These are phyloP conservation scores for Gossypium longicalyx DNA, from an alignment of 345 rosid species.

Conservation along the genomic window DNA sequence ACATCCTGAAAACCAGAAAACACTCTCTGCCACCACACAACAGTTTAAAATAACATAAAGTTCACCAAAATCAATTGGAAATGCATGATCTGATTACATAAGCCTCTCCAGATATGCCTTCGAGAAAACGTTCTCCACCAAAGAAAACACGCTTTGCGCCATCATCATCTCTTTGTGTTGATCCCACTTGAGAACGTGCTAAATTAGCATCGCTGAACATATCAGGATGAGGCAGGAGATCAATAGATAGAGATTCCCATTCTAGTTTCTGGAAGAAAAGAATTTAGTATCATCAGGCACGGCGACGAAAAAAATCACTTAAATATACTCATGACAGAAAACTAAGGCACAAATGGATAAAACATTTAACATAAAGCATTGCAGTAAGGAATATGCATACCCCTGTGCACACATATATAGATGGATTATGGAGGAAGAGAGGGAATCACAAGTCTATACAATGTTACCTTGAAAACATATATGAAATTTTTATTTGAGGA, in stretches of 20 bases:
- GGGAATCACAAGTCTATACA: background rate
- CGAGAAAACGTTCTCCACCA: slow-evolving; percentile 97
- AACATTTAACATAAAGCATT: background rate
- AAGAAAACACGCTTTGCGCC: slow-evolving; percentile 98
- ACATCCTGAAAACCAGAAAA: background rate
- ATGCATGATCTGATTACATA: slow-evolving; percentile 51
- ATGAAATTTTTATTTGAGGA: slow-evolving; percentile 66
- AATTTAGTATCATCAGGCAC: slow-evolving; percentile 29
- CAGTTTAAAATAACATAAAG: slow-evolving; percentile 14
- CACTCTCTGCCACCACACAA: slow-evolving; percentile 9
- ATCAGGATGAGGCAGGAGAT: slow-evolving; percentile 99
- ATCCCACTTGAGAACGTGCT: slow-evolving; percentile 59
- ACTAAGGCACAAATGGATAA: background rate
- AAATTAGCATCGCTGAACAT: slow-evolving; percentile 91
- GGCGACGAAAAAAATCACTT: background rate
- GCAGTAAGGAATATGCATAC: background rate
- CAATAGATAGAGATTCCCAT: slow-evolving; percentile 95
- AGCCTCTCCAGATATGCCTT: slow-evolving; percentile 95
- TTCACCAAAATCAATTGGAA: slow-evolving; percentile 19
- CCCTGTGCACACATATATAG: background rate
- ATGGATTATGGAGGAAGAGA: background rate
- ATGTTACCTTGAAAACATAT: slow-evolving; percentile 83
- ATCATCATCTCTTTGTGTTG: slow-evolving; percentile 82
- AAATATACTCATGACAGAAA: background rate
- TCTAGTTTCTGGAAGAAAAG: slow-evolving; percentile 77